A percentile compares a stretch with the other conserved stretches of the same genome.
Conservation (phyloP, 2,329 filamentous ascomycete species). For the Tolypocladium ophioglossoides region DNA sequence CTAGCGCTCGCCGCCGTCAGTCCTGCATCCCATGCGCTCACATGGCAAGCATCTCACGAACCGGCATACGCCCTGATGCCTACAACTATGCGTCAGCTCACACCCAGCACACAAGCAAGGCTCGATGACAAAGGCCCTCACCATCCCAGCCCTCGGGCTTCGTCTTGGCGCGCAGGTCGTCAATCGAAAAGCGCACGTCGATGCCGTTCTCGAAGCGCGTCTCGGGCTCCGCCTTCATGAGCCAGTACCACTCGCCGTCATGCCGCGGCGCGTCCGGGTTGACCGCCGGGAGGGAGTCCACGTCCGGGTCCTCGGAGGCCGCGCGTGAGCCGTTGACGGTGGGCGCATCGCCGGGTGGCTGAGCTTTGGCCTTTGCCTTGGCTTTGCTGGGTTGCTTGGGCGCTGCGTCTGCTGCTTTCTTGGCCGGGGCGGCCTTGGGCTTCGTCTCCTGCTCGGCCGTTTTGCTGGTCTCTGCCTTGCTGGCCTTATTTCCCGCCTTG, state of each 20-base stretch:
- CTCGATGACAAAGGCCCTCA: constrained; percentile 28
- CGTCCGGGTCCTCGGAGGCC: constrained; percentile 17
- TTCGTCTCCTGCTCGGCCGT: neutral
- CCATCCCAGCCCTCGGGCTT: constrained; percentile 88
- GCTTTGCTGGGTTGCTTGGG: neutral
- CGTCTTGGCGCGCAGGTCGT: constrained; percentile 64
- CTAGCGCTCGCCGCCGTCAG: constrained; percentile 21
- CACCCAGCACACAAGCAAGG: neutral
- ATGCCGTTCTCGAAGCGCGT: constrained; percentile 75
- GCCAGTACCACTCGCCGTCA: constrained; percentile 52
- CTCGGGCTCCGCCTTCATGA: constrained; percentile 84
- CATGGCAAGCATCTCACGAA: constrained; percentile 9
- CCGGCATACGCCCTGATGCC: constrained; percentile 40
- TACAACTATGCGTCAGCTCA: constrained; percentile 7
- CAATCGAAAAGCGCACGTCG: constrained; percentile 90
- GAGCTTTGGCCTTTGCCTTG: neutral
- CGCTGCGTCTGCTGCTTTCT: neutral
- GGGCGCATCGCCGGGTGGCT: neutral
- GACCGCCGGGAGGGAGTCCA: constrained; percentile 21
- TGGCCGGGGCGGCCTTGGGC: neutral
- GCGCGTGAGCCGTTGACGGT: neutral
- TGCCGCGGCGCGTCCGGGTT: constrained; percentile 29
- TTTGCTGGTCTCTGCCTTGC: neutral
- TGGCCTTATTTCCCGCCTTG: neutral
- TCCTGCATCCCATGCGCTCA: neutral